Evolutionary conservation across 2,329 filamentous ascomycete species (phyloP).

Genomic region (Phaeosphaeriaceae sp.): DNA sequence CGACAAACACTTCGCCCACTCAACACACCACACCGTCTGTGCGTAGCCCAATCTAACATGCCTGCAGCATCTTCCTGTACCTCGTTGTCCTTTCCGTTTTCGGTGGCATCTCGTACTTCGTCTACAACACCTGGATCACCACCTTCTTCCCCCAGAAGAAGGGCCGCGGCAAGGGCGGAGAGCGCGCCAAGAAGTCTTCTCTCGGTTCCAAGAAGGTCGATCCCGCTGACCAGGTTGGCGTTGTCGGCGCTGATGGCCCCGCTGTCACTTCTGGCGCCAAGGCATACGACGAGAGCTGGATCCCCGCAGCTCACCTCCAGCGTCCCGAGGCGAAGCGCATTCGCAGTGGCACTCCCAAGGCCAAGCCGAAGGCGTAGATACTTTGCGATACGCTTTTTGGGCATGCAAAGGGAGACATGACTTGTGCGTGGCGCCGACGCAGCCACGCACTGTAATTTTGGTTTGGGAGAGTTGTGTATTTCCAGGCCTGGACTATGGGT

Average conservation of each 20-base stretch:
- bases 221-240: constrained; percentile 63
- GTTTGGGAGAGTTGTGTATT: neutral
- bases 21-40: neutral
- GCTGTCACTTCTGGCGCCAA: constrained; percentile 74
- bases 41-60: constrained; percentile 16
- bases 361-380: constrained; percentile 44
- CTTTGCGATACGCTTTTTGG: neutral
- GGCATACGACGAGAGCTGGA: constrained; percentile 92
- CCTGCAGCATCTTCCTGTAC: constrained; percentile 90
- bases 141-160: constrained; percentile 90
- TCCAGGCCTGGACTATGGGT: neutral
- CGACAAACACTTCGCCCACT: neutral
- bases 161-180: constrained; percentile 66
- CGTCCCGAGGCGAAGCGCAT: constrained; percentile 75
- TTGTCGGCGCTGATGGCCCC: constrained; percentile 75
- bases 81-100: constrained; percentile 84
- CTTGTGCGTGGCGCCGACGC: neutral
- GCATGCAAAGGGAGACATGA: neutral
- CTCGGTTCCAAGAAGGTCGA: constrained; percentile 74
- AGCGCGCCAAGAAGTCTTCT: constrained; percentile 69
- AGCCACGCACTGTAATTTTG: neutral
- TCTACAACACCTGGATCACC: constrained; percentile 98
- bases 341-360: constrained; percentile 56
- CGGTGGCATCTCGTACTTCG: constrained; percentile 85
- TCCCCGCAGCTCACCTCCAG: constrained; percentile 87